A percentile compares a stretch with the other conserved stretches of the same genome.
phyloP scores from a whole-genome alignment of 768 basidiomycete species.

The Boletales sp. region DNA sequence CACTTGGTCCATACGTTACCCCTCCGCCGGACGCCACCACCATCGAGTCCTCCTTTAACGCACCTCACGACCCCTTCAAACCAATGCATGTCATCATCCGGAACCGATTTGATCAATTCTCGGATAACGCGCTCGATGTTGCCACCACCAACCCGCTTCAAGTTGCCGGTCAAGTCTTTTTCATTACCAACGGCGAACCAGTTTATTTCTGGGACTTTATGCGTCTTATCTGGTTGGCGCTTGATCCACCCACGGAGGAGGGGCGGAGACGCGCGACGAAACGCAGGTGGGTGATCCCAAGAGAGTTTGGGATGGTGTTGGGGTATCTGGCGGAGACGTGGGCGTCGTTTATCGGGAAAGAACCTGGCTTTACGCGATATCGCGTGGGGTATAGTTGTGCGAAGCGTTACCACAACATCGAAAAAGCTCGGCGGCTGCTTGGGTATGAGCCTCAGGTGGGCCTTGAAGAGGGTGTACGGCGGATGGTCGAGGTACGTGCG shows the following conservation, averaged over 20 bases:
- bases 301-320: slow-evolving; percentile 61
- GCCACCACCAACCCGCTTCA: slow-evolving; percentile 56
- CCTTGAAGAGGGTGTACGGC: slow-evolving; percentile 80
- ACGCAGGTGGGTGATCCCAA: slow-evolving; percentile 49
- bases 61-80: slow-evolving; percentile 35
- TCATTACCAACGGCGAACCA: slow-evolving; percentile 97
- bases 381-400: slow-evolving; percentile 79
- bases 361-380: slow-evolving; percentile 82
- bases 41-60: slow-evolving; percentile 55
- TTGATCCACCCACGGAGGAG: slow-evolving; percentile 45
- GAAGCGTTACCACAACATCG: slow-evolving; percentile 88
- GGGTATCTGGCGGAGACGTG: slow-evolving; percentile 74
- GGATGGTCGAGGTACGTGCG: slow-evolving; percentile 66
- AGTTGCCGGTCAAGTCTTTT: slow-evolving; percentile 92
- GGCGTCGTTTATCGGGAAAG: slow-evolving; percentile 69
- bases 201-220: slow-evolving; percentile 95
- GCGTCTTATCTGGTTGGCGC: slow-evolving; percentile 70
- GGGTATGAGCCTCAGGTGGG: slow-evolving; percentile 93
- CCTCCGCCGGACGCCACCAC: slow-evolving; percentile 55
- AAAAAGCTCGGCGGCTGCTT: slow-evolving; percentile 85
- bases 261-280: slow-evolving; percentile 43
- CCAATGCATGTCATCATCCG: slow-evolving; percentile 58
- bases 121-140: slow-evolving; percentile 52
- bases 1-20: slow-evolving; percentile 75
- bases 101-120: slow-evolving; percentile 80